Conservation (phyloP, 2,329 filamentous ascomycete species). For the Xylaria sp. region DNA sequence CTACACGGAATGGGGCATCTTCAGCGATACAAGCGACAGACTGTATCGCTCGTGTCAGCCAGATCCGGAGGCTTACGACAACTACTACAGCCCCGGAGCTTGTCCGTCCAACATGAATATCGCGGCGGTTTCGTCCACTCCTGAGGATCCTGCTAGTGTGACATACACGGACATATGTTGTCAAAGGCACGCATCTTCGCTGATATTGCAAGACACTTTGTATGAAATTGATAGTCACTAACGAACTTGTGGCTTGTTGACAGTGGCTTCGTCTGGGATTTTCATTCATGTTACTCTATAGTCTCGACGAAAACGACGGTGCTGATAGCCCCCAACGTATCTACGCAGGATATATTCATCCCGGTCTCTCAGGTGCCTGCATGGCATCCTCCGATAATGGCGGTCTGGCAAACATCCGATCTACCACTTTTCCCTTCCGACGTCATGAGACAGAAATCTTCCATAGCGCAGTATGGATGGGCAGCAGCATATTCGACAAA, state of each 20-base stretch:
- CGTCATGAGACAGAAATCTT: conserved; percentile 14
- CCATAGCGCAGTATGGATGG: conserved; percentile 17
- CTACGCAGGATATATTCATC: background rate
- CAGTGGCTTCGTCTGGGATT: conserved; percentile 24
- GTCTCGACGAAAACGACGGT: conserved; percentile 25
- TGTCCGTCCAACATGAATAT: conserved; percentile 24
- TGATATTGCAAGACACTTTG: background rate
- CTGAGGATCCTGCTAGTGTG: background rate
- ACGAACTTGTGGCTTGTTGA: background rate
- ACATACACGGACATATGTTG: conserved; percentile 25
- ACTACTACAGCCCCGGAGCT: conserved; percentile 20
- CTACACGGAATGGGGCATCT: background rate
- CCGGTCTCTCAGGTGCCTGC: conserved; percentile 1
- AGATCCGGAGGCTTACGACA: background rate
- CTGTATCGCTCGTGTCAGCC: conserved; percentile 24
- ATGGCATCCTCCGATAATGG: conserved; percentile 17
- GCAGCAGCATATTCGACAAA: background rate
- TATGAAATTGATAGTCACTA: background rate
- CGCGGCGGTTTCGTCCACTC: background rate
- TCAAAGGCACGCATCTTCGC: conserved; percentile 16
- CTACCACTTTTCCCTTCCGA: conserved; percentile 16
- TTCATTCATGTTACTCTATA: conserved; percentile 31
- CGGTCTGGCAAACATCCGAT: conserved; percentile 12
- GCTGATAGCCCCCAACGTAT: conserved; percentile 1
- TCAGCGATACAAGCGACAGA: conserved; percentile 16